Evolutionary conservation across 2,329 filamentous ascomycete species (phyloP), one percentile per base, ranked within the genome.

Genomic region (Verticillium nubilum): DNA sequence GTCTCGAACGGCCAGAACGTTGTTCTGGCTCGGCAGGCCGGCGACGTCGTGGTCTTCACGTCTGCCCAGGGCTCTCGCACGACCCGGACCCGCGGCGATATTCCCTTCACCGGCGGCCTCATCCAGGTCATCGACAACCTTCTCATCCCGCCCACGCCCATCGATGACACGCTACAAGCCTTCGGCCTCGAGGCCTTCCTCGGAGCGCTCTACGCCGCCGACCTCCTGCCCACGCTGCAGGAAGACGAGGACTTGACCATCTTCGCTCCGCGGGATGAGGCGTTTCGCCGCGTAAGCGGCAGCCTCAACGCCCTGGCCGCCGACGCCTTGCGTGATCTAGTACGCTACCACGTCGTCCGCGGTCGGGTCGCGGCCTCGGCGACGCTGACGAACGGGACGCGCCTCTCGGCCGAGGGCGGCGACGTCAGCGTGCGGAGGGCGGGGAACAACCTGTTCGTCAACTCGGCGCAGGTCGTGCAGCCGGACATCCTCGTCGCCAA

Each of bases 341-440:
- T 87, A 6, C 67, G 74, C 27, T 86, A 87, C 71, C 84, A 87
- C 69, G 74, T 86, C 54, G 72, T 86, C 27, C 77, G 79, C n/a
- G 78, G 76, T 57, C 74, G 74, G 6, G 77, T 87, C 1, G 71
- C 79, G 2, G 86, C 86, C 67, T 83, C 80, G 19, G 72, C 74
- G 1, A 61, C 66, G 37, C 69, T 80, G 19, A 58, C 35, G 9
- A 64, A 63, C 28, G 62, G 61, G 54, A 63, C 67, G 7, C 60
- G 59, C 4, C 64, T 74, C 15, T n/a, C 58, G 1, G 78, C 78
- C 26, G 64, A 69, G 26, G 68, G 68, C 5, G 61, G 76, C 12
- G 67, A 69, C 0, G 65, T 83, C 26, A 71, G 67, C 25, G 67
- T 80, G 17, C 71, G 73, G 13, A 72, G 75, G 54, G 68, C 72